Base-by-base conservation (phyloP, 2,329 filamentous ascomycete genomes). In the Neofusicoccum cordaticola region DNA sequence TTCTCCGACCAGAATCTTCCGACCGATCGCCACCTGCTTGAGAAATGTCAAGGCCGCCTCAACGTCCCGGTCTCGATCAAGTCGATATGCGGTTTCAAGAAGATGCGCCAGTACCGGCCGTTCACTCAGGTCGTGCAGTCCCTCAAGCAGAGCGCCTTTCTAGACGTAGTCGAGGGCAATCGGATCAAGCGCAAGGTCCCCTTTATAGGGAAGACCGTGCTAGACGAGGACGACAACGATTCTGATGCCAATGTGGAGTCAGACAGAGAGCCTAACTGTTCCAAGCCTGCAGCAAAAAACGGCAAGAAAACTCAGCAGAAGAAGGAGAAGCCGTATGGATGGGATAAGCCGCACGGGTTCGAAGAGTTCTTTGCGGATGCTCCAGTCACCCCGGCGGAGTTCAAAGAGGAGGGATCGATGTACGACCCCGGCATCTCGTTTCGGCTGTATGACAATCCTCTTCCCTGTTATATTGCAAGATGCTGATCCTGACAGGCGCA, bases 301-400 rank as follows among this genome's bases (percentile, higher is more conserved):
- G 6, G 27, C 27, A 31, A 31, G 27, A 31, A 31, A 7, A 31
- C 27, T 31, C 27, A 31, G 27, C 27, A 31, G 27, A 31, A 65
- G 31, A n/a, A 31, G 8, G 47, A 47, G 27, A 63, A 63, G 61
- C 58, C 58, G 4, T 6, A 13, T 3, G 61, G 44, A 27, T 60
- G 19, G 63, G 63, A 67, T 69, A 66, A 76, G 74, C 69, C 75
- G 76, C 3, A 81, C 79, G 81, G 81, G 0, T 83, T 83, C 65
- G 81, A 83, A 85, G 89, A 93, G 67, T 92, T 87, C 75, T 95
- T 86, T 73, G 88, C 90, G 12, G 94, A 98, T 75, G 84, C 88
- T 0, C 93, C 93, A 0, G 79, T 96, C 66, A 93, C 90, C 0
- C 87, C 89, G 0, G 83, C 82, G 0, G 88, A 96, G 72, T 83